A percentile compares a stretch with the other conserved stretches of the same genome.
phyloP scores from a whole-genome alignment of 306 rosid genomes.

The Rosa persica region DNA sequence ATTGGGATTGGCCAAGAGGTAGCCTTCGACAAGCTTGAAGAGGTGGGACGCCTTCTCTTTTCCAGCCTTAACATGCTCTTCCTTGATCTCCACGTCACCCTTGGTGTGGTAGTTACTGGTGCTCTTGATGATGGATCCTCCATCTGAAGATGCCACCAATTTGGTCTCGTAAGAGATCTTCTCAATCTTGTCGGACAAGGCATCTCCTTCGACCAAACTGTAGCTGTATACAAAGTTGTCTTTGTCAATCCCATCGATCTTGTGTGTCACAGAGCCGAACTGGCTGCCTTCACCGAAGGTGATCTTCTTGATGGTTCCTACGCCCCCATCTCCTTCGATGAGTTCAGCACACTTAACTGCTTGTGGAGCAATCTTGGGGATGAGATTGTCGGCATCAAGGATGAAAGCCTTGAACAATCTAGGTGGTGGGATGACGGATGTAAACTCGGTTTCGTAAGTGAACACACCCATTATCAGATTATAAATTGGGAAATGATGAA shows the following conservation, averaged over 20 bases:
- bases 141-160: conserved; percentile 28
- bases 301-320: conserved; percentile 44
- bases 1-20: conserved; percentile 35
- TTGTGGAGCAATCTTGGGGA: conserved; percentile 32
- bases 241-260: conserved; percentile 35
- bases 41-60: conserved; percentile 29
- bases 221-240: conserved; percentile 32
- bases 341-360: conserved; percentile 20
- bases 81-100: conserved; percentile 25
- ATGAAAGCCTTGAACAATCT: conserved; percentile 39
- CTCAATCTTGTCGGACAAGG: conserved; percentile 38
- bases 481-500: not conserved
- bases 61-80: conserved; percentile 27
- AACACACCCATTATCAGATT: conserved; percentile 36
- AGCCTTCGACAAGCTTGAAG: conserved; percentile 40
- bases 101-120: conserved; percentile 32
- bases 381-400: conserved; percentile 23
- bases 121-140: conserved; percentile 42
- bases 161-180: conserved; percentile 37
- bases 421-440: conserved; percentile 23
- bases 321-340: conserved; percentile 45
- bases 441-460: conserved; percentile 24
- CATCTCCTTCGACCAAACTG: conserved; percentile 45
- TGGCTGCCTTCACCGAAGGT: conserved; percentile 32
- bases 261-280: conserved; percentile 25